These are phyloP conservation scores for Talaromyces verruculosus DNA, from an alignment of 2,329 filamentous ascomycete species.

Conservation along the genomic window DNA sequence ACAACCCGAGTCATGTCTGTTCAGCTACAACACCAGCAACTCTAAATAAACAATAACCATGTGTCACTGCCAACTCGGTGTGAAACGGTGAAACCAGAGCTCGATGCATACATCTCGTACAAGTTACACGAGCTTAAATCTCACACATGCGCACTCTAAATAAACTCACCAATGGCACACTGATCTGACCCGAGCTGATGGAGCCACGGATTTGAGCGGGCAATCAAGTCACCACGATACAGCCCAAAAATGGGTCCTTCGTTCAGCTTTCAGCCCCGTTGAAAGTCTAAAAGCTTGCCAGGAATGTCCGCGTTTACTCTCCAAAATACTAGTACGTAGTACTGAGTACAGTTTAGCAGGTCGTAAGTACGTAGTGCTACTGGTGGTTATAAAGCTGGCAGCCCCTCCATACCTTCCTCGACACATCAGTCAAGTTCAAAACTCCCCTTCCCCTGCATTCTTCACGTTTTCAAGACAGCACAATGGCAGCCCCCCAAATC, in stretches of 20 bases:
- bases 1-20: not conserved
- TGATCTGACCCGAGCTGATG: not conserved
- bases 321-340: not conserved
- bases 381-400: not conserved
- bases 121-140: not conserved
- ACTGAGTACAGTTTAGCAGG: not conserved
- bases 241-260: not conserved
- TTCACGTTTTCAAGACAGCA: not conserved
- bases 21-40: not conserved
- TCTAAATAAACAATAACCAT: not conserved
- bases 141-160: not conserved
- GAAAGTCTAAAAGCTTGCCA: not conserved
- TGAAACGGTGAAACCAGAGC: too few relatives aligned
- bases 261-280: not conserved
- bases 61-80: not conserved
- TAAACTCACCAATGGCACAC: not conserved
- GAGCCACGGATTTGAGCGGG: too few relatives aligned
- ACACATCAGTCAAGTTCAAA: not conserved
- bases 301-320: not conserved
- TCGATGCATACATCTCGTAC: not conserved
- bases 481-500: slow-evolving; percentile 3
- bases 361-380: too few relatives aligned
- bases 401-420: not conserved
- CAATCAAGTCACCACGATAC: not conserved
- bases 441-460: not conserved